Conservation (phyloP, 495 filamentous ascomycete species). For the Tuber umbilicatum region DNA sequence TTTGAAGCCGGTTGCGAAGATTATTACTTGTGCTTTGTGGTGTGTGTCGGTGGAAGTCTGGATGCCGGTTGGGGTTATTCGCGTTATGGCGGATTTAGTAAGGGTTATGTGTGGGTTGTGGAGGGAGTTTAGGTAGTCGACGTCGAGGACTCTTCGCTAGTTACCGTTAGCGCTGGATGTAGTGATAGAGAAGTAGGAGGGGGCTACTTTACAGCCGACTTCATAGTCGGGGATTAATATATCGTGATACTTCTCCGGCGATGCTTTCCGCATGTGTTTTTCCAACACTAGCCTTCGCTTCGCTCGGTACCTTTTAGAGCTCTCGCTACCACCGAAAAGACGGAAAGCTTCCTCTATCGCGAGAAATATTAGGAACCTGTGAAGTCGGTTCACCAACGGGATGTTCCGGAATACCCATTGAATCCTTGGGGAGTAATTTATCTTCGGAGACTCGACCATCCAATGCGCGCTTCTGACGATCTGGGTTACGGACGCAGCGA, state of each 20-base stretch:
- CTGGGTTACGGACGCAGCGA: constrained; percentile 27
- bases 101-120: constrained; percentile 53
- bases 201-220: constrained; percentile 53
- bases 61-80: constrained; percentile 41
- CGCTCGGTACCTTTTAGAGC: constrained; percentile 41
- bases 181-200: not conserved
- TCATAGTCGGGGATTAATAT: constrained; percentile 58
- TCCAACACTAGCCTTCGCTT: constrained; percentile 46
- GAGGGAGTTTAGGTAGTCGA: constrained; percentile 52
- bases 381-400: not conserved
- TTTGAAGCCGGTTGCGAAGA: constrained; percentile 56
- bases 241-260: constrained; percentile 58
- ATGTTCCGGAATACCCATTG: not conserved
- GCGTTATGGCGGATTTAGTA: constrained; percentile 43
- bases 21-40: constrained; percentile 54
- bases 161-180: not conserved
- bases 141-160: constrained; percentile 52
- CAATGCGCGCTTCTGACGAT: constrained; percentile 42
- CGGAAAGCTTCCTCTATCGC: constrained; percentile 33
- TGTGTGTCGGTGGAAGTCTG: constrained; percentile 39
- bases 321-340: constrained; percentile 42
- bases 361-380: constrained; percentile 26
- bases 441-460: not conserved
- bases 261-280: constrained; percentile 48
- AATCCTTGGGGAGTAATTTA: not conserved